Evolutionary conservation across 2,329 filamentous ascomycete species (phyloP), one percentile per base, ranked within the genome.

Genomic region (Scedosporium boydii): DNA sequence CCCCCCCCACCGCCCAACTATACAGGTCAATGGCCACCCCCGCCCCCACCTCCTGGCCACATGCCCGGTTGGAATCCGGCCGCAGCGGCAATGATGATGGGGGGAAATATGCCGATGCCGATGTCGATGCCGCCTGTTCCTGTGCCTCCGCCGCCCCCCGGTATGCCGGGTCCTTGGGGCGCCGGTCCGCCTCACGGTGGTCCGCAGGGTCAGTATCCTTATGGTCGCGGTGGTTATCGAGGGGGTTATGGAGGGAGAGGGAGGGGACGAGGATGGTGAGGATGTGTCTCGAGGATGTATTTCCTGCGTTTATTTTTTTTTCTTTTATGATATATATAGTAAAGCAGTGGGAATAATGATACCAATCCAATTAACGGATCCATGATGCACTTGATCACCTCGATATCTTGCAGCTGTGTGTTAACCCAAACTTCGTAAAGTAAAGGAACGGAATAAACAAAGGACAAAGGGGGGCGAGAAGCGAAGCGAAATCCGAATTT

Each of bases 101-200:
- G 9, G 68, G 65, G n/a, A 3, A 66, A 29, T 68, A 66, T 42
- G 62, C 63, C 58, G 56, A 70, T 71, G n/a, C 72, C 71, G 14
- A 48, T 48, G 44, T 14, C 57, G 3, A 44, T 59, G 9, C 58
- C 58, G 38, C 38, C 58, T n/a, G 16, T 18, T 4, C 66, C 69
- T 5, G 72, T 72, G 1, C 74, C 74, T 3, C 76, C 73, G 7
- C 59, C 59, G 5, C 75, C 72, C 0, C 75, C 75, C 4, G 29
- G 59, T 7, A 29, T 46, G 61, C 41, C 42, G 21, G 23, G 56
- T 21, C 12, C 42, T 26, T 60, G 58, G 62, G 29, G 59, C 41
- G 44, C 34, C 21, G 55, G 56, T 41, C 42, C 41, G 5, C n/a
- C 16, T 3, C 56, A 62, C 34, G 60, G 48, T 7, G 29, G 57